phyloP scores from a whole-genome alignment of 2,329 filamentous ascomycete species.

The Pestalotiopsis sp. region DNA sequence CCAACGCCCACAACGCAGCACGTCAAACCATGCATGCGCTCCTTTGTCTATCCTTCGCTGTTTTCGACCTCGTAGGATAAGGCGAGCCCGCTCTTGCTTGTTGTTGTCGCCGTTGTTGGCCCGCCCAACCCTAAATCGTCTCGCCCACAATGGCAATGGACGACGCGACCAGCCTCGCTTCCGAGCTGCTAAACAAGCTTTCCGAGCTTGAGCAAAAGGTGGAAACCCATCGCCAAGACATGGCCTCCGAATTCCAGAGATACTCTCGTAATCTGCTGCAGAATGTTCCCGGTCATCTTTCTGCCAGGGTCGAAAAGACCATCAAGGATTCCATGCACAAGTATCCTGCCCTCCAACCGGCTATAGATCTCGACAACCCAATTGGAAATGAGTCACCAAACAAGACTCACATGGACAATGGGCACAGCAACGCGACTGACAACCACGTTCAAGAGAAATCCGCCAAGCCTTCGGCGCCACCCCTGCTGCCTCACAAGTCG shows the following conservation, averaged over 20 bases:
- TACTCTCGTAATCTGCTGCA: constrained; percentile 55
- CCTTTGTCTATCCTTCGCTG: constrained; percentile 23
- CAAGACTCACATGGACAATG: neutral
- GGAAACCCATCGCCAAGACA: constrained; percentile 56
- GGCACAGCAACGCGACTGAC: constrained; percentile 12
- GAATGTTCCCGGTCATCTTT: constrained; percentile 48
- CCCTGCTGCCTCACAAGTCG: constrained; percentile 41
- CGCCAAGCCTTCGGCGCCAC: constrained; percentile 37
- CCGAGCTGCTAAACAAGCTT: constrained; percentile 56
- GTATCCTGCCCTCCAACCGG: constrained; percentile 48
- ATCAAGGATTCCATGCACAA: constrained; percentile 46
- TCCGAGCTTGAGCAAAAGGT: constrained; percentile 60
- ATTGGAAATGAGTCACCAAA: constrained; percentile 36
- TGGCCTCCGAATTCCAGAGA: constrained; percentile 59
- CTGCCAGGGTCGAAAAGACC: constrained; percentile 46
- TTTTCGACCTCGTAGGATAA: constrained; percentile 23
- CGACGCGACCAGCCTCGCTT: constrained; percentile 51
- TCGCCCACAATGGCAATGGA: constrained; percentile 42
- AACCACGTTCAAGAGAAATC: constrained; percentile 12
- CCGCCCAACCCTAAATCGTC: neutral
- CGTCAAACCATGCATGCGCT: constrained; percentile 9
- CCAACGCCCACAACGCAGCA: neutral
- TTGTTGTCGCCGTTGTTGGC: neutral
- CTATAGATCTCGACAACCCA: constrained; percentile 29
- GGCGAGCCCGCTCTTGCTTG: constrained; percentile 1